Evolutionary conservation across 2,329 filamentous ascomycete genomes (phyloP).

Genomic region (Epicoccum sorghinum): DNA sequence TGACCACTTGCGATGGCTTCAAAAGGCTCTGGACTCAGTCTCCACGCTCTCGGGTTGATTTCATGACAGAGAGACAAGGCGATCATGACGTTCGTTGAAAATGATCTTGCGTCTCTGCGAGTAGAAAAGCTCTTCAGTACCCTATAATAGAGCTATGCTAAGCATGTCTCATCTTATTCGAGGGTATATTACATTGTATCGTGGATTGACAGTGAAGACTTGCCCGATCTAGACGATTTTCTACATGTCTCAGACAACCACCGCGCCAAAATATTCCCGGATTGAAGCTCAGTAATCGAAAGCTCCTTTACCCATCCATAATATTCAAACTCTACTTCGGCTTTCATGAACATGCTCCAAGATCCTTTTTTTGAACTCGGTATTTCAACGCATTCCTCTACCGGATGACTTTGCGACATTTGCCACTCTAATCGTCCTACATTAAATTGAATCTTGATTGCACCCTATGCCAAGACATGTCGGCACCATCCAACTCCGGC

Average conservation of each 20-base stretch:
- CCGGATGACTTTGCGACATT: background rate
- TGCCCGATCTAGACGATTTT: background rate
- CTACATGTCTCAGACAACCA: background rate
- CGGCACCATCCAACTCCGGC: slow-evolving; percentile 5
- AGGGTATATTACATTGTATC: too few relatives aligned
- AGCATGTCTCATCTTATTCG: too few relatives aligned
- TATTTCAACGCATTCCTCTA: too few relatives aligned
- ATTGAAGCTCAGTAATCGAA: background rate
- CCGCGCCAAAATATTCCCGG: background rate
- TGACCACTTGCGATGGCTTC: too few relatives aligned
- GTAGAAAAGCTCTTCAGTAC: too few relatives aligned
- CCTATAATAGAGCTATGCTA: too few relatives aligned
- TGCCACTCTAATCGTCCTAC: background rate
- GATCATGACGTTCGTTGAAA: background rate
- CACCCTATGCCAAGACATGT: background rate
- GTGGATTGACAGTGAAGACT: too few relatives aligned
- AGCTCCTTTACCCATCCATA: too few relatives aligned
- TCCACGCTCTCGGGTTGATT: background rate
- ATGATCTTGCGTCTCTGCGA: too few relatives aligned
- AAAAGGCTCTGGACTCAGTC: background rate
- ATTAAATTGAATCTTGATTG: background rate
- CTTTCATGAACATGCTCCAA: too few relatives aligned
- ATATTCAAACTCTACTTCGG: too few relatives aligned
- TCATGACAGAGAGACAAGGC: background rate
- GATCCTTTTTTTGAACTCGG: too few relatives aligned